Evolutionary conservation across 1,284 basidiomycete genomes (phyloP).

Genomic region (Heliocybe sulcata): DNA sequence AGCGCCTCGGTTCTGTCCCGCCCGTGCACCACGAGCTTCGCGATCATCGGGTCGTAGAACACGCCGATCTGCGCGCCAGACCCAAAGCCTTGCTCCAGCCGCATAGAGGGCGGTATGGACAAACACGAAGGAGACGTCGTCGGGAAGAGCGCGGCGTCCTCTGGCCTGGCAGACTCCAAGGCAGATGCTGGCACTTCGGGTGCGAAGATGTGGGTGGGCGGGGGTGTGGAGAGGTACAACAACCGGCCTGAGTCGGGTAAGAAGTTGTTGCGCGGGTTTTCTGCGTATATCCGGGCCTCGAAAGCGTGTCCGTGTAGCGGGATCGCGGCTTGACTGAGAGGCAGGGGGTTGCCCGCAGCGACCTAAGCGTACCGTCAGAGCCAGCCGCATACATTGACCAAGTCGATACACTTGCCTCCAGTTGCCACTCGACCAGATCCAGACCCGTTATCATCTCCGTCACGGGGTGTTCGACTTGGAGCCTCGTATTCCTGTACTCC

Average conservation of each 20-base stretch:
- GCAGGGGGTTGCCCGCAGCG: conserved; percentile 83
- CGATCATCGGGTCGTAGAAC: conserved; percentile 93
- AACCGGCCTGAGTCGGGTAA: conserved; percentile 86
- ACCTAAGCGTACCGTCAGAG: conserved; percentile 35
- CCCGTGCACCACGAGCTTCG: conserved; percentile 89
- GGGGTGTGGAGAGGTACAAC: conserved; percentile 72
- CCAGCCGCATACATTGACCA: neutral
- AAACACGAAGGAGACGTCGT: conserved; percentile 28
- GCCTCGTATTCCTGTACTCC: conserved; percentile 72
- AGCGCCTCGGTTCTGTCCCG: conserved; percentile 83
- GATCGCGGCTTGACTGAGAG: conserved; percentile 70
- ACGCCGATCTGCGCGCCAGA: conserved; percentile 86
- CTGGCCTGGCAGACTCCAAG: conserved; percentile 22
- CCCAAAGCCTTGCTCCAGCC: conserved; percentile 88
- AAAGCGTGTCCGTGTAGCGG: conserved; percentile 89
- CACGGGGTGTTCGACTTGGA: conserved; percentile 94
- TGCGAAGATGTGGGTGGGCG: conserved; percentile 60
- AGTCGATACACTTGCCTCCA: conserved; percentile 49
- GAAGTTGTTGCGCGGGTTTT: conserved; percentile 91
- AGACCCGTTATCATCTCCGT: conserved; percentile 93
- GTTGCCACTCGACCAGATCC: conserved; percentile 93
- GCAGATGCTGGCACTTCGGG: conserved; percentile 28
- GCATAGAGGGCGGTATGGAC: conserved; percentile 52
- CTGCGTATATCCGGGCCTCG: conserved; percentile 95
- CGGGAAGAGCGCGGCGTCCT: conserved; percentile 17